phyloP scores from a whole-genome alignment of 2,329 filamentous ascomycete genomes.

The Clarireedia hainanense region DNA sequence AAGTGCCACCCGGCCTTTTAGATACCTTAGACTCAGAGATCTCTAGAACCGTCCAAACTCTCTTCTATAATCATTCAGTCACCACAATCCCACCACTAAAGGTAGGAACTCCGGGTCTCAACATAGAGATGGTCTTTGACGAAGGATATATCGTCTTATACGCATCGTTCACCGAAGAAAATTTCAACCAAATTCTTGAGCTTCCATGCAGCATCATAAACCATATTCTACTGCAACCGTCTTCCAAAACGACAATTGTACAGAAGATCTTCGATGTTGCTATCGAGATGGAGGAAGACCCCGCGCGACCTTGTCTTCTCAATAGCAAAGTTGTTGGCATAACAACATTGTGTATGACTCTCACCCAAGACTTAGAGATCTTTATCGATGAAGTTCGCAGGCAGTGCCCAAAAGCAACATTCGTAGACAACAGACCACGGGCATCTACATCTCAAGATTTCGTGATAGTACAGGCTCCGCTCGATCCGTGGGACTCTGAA shows the following conservation, averaged over 20 bases:
- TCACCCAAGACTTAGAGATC: background rate
- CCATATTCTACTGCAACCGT: background rate
- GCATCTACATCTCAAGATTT: background rate
- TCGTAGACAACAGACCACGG: background rate
- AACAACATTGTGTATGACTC: background rate
- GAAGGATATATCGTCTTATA: slow-evolving; percentile 4
- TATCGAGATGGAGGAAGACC: background rate
- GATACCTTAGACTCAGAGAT: background rate
- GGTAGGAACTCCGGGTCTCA: background rate
- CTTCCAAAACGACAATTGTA: background rate
- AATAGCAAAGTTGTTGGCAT: background rate
- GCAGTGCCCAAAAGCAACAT: background rate
- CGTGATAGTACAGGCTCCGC: too few species aligned
- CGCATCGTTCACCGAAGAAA: background rate
- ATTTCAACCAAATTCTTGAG: slow-evolving; percentile 11
- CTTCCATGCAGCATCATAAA: slow-evolving; percentile 1
- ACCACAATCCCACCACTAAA: background rate
- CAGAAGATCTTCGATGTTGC: background rate
- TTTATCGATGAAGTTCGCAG: background rate
- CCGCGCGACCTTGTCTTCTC: background rate
- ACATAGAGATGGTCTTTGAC: slow-evolving; percentile 1
- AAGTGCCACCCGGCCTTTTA: background rate
- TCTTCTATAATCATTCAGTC: slow-evolving; percentile 8
- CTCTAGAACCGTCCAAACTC: background rate
- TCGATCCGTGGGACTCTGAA: background rate